Evolutionary conservation across 2,329 filamentous ascomycete genomes (phyloP).

Genomic region (Paraphoma sp.): DNA sequence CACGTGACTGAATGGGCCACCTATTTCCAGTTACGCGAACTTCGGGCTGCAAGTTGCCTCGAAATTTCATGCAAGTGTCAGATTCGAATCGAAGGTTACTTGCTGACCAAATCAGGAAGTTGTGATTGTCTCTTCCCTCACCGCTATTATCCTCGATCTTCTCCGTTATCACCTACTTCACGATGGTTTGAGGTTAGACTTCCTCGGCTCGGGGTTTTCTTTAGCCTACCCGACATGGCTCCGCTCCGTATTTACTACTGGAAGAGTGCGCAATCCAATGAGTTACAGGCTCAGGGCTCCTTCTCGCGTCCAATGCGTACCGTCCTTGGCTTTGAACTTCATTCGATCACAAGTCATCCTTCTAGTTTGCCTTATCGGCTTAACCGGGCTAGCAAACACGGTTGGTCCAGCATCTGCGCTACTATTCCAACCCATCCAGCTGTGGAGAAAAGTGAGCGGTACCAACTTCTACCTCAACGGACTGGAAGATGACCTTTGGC

Average conservation of each 20-base stretch:
- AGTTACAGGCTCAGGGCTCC: too few species aligned
- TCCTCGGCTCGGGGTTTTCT: neutral
- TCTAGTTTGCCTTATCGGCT: neutral
- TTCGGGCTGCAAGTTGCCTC: neutral
- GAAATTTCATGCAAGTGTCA: slow-evolving; percentile 1
- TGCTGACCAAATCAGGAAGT: too few species aligned
- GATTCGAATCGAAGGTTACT: too few species aligned
- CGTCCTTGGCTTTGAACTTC: neutral
- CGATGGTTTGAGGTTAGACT: neutral
- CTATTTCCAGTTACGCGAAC: neutral
- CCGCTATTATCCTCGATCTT: neutral
- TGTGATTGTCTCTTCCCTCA: neutral
- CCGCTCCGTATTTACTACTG: too few species aligned
- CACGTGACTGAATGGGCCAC: neutral
- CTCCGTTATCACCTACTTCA: neutral
- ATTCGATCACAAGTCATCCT: neutral
- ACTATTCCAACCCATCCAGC: slow-evolving; percentile 3
- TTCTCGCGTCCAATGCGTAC: too few species aligned
- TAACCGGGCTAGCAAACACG: neutral
- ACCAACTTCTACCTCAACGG: slow-evolving; percentile 6
- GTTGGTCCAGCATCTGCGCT: slow-evolving; percentile 7
- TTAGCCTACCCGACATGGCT: neutral
- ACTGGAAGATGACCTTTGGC: neutral
- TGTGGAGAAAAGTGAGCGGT: neutral
- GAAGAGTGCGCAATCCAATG: too few species aligned